A percentile compares a stretch with the other conserved stretches of the same genome.
phyloP scores from a whole-genome alignment of 139 green algal species.

The Parachlorella kessleri region DNA sequence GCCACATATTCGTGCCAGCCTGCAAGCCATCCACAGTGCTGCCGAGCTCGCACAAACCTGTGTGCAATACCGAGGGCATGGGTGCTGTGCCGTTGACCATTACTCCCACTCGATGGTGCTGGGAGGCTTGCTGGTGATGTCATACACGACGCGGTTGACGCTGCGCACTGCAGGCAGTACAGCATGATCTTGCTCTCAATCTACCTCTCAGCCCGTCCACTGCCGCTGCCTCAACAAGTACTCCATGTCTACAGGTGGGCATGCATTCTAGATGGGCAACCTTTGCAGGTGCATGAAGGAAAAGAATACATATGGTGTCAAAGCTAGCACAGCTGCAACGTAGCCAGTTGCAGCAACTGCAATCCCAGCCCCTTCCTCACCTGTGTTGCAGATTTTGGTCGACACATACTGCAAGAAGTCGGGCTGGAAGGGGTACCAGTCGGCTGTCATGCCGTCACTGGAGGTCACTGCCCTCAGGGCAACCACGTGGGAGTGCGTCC shows the following conservation, averaged over 20 bases:
- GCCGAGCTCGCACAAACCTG: no score
- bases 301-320: no score
- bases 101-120: conserved; percentile 99
- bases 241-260: no score
- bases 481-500: conserved; percentile 95
- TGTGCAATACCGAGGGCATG: not conserved
- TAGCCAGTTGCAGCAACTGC: not conserved
- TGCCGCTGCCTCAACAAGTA: no score
- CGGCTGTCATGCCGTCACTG: conserved; percentile 98
- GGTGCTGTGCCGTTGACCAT: not conserved
- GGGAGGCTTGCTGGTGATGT: conserved; percentile 98
- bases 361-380: not conserved
- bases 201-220: no score
- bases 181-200: not conserved
- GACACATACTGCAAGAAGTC: conserved; percentile 91
- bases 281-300: no score
- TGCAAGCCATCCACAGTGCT: no score
- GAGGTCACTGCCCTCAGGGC: conserved; percentile 87
- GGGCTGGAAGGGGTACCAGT: conserved; percentile 97
- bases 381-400: conserved; percentile 94
- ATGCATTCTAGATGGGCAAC: no score
- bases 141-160: conserved; percentile 98
- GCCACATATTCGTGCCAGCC: no score
- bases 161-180: conserved; percentile 45
- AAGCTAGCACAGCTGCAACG: no score